Percentiles rank a stretch among this genome's conserved stretches.
Conservation (phyloP, 306 rosid genomes). For the Lablab purpureus region DNA sequence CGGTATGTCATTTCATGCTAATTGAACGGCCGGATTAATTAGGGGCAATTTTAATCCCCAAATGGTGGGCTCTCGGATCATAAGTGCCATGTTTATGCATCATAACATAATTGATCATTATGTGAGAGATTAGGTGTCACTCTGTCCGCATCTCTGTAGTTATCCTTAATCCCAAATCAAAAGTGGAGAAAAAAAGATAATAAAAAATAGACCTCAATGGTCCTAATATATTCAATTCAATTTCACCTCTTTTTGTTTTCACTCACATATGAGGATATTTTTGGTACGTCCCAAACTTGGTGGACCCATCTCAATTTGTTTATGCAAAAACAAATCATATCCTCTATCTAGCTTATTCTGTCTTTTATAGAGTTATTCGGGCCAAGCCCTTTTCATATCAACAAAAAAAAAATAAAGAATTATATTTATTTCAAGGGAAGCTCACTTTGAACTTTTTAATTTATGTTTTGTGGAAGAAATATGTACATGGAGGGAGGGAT, state of each 20-base stretch:
- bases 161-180: slow-evolving; percentile 20
- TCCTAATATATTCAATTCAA: not conserved
- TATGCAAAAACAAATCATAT: not conserved
- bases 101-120: slow-evolving; percentile 44
- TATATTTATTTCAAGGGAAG: too few species aligned
- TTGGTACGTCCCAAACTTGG: not conserved
- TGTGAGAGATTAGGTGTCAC: slow-evolving; percentile 43
- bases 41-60: not conserved
- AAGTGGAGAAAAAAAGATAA: slow-evolving; percentile 6
- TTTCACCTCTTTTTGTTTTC: slow-evolving; percentile 21
- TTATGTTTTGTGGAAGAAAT: too few species aligned
- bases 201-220: not conserved
- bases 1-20: slow-evolving; percentile 35
- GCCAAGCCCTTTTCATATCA: not conserved
- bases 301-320: not conserved
- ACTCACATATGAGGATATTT: slow-evolving; percentile 7
- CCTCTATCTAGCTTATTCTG: not conserved
- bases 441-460: too few species aligned
- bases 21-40: slow-evolving; percentile 7
- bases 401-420: too few species aligned
- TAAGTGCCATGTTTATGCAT: slow-evolving; percentile 33
- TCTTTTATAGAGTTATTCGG: not conserved
- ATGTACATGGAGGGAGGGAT: too few species aligned
- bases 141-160: slow-evolving; percentile 29
- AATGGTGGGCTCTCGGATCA: slow-evolving; percentile 1